Evolutionary conservation across 805 yeast species (phyloP).

Genomic region (Candida pseudoglaebosa): DNA sequence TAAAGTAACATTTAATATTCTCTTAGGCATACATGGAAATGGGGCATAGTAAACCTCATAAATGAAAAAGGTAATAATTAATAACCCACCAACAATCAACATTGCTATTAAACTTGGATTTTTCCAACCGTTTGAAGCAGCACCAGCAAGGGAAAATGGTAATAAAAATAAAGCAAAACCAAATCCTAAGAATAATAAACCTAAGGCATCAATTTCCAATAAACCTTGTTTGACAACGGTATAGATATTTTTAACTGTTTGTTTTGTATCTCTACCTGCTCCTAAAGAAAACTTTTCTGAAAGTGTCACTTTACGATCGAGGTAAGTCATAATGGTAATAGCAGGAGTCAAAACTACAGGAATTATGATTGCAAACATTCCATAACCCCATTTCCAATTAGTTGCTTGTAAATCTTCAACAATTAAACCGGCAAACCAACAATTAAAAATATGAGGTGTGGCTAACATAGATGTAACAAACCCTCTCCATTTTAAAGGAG

Average conservation of each 20-base stretch:
- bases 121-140: conserved; percentile 30
- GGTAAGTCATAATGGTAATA: conserved; percentile 24
- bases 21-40: conserved; percentile 33
- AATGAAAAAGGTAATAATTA: conserved; percentile 28
- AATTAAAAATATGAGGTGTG: conserved; percentile 38
- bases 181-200: conserved; percentile 34
- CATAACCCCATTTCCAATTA: conserved; percentile 54
- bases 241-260: not conserved
- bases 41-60: conserved; percentile 35
- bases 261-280: not conserved
- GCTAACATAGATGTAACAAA: conserved; percentile 17
- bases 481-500: conserved; percentile 24
- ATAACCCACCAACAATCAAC: conserved; percentile 36
- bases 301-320: conserved; percentile 26
- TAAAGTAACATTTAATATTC: conserved; percentile 34
- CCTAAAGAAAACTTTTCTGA: conserved; percentile 9
- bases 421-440: conserved; percentile 42
- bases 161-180: conserved; percentile 36
- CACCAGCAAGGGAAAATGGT: conserved; percentile 32
- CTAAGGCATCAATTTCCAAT: conserved; percentile 37
- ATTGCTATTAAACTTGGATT: conserved; percentile 42
- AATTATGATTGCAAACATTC: conserved; percentile 44
- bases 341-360: conserved; percentile 39
- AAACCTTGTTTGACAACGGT: conserved; percentile 9
- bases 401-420: conserved; percentile 24